phyloP scores from a whole-genome alignment of 2,329 filamentous ascomycete species.

The Aspergillus novofumigatus region DNA sequence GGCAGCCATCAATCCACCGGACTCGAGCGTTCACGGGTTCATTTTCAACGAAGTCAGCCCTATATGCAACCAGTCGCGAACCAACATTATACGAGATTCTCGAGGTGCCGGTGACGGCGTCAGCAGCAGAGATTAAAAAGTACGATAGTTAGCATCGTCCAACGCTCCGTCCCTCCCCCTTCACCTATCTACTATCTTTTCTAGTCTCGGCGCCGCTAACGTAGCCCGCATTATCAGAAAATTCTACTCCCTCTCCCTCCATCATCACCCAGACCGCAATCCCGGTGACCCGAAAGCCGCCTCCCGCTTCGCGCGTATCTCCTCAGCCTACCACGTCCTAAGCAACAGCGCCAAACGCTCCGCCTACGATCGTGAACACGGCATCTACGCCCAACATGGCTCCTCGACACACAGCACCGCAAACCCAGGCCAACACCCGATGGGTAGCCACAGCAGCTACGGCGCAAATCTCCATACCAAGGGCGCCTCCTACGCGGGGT shows the following conservation, averaged over 20 bases:
- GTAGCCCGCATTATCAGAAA: constrained; percentile 34
- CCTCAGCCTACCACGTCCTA: constrained; percentile 77
- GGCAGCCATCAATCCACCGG: constrained; percentile 1
- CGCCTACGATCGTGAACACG: constrained; percentile 66
- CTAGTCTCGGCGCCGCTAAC: neutral
- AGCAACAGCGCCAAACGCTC: constrained; percentile 68
- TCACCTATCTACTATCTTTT: neutral
- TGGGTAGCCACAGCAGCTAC: constrained; percentile 54
- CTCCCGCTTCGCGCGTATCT: constrained; percentile 74
- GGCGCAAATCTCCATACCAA: constrained; percentile 28
- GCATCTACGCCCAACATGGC: constrained; percentile 33
- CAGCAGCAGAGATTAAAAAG: constrained; percentile 79
- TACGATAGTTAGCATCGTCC: constrained; percentile 29
- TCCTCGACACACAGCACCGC: constrained; percentile 27
- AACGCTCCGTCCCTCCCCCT: neutral
- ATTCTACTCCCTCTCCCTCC: constrained; percentile 89
- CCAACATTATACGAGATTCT: constrained; percentile 79
- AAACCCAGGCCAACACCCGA: constrained; percentile 32
- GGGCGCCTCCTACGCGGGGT: constrained; percentile 46
- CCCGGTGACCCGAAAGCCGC: constrained; percentile 67
- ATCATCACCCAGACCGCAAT: constrained; percentile 90
- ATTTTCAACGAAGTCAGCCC: constrained; percentile 43
- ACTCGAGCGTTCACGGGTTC: constrained; percentile 1
- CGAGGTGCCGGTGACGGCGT: constrained; percentile 65
- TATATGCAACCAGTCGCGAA: constrained; percentile 27